Evolutionary conservation across 2,329 filamentous ascomycete genomes (phyloP).

Genomic region (Pseudogymnoascus sp.): DNA sequence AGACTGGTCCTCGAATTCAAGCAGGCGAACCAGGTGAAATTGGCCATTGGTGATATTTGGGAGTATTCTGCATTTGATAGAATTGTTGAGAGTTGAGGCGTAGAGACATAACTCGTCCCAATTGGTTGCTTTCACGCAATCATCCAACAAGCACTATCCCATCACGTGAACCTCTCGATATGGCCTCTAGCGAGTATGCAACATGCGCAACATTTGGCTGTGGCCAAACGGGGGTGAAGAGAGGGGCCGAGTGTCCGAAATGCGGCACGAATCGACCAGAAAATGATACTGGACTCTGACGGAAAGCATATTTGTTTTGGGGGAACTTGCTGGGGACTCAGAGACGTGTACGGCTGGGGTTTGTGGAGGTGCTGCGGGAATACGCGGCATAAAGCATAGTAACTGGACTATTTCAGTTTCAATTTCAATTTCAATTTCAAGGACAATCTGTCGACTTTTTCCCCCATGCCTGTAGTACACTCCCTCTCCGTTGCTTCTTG

Average conservation of each 20-base stretch:
- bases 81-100: neutral
- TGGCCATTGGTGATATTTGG: neutral
- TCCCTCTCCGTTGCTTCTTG: no score
- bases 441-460: no score
- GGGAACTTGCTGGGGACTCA: neutral
- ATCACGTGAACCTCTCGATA: no score
- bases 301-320: neutral
- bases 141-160: no score
- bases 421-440: no score
- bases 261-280: neutral
- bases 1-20: neutral
- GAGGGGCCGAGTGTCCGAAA: neutral
- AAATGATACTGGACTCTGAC: neutral
- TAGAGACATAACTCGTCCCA: neutral
- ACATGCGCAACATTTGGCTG: no score
- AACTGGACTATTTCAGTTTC: no score
- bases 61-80: neutral
- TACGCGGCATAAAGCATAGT: neutral
- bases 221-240: neutral
- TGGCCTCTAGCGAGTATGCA: no score
- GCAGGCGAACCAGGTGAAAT: neutral
- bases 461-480: no score
- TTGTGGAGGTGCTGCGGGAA: neutral
- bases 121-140: no score
- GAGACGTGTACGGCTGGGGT: neutral